Evolutionary conservation across 352 stramenopile genomes (phyloP).

Genomic region (Thraustochytrium sp.): DNA sequence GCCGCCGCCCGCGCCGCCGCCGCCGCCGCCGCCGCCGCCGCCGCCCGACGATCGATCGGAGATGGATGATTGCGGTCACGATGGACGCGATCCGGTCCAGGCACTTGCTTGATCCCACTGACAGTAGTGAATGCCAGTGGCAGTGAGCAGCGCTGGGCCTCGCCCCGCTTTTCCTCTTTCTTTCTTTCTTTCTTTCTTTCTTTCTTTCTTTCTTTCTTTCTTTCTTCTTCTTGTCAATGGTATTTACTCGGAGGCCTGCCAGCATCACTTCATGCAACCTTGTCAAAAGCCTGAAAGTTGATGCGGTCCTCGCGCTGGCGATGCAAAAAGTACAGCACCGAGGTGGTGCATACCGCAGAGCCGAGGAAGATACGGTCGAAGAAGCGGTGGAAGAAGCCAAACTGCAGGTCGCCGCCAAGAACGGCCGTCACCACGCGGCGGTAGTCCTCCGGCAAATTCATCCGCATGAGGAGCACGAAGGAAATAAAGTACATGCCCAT

Average conservation of each 20-base stretch:
- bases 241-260: slow-evolving; percentile 67
- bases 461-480: slow-evolving; percentile 25
- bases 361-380: slow-evolving; percentile 38
- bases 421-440: slow-evolving; percentile 17
- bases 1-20: too few relatives aligned
- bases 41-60: too few relatives aligned
- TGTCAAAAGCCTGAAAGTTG: slow-evolving; percentile 19
- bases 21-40: too few relatives aligned
- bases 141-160: too few relatives aligned
- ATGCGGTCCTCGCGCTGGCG: slow-evolving; percentile 14
- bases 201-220: background rate
- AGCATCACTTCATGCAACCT: background rate
- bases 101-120: too few relatives aligned
- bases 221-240: slow-evolving; percentile 76
- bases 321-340: slow-evolving; percentile 37
- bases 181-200: background rate
- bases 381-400: slow-evolving; percentile 35
- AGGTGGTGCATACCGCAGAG: background rate
- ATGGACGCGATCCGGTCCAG: too few relatives aligned
- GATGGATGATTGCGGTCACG: too few relatives aligned
- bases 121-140: too few relatives aligned
- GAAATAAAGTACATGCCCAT: slow-evolving; percentile 45
- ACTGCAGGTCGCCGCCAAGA: slow-evolving; percentile 25
- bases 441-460: slow-evolving; percentile 33
- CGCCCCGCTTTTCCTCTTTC: too few relatives aligned